Evolutionary conservation across 192 early-diverging fungal genomes (phyloP).

Genomic region (Backusella circina): DNA sequence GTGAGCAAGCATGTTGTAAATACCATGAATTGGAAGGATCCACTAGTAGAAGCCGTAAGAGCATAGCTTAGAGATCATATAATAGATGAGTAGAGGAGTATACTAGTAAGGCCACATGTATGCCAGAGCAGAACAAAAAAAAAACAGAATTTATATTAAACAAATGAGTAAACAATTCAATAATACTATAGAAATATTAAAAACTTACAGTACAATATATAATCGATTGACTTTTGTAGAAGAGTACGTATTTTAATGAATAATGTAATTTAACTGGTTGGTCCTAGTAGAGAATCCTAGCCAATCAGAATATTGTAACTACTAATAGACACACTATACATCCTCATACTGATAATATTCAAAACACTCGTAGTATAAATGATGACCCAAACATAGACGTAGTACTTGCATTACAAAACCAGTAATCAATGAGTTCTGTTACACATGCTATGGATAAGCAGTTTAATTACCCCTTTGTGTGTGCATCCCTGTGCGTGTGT

Average conservation of each 20-base stretch:
- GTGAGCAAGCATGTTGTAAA: too few species aligned
- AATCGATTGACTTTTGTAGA: neutral
- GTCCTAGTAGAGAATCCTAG: neutral
- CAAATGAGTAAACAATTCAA: too few species aligned
- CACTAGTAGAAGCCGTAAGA: too few species aligned
- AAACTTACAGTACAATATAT: too few species aligned
- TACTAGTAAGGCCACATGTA: too few species aligned
- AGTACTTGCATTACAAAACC: neutral
- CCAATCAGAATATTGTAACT: neutral
- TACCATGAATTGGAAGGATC: too few species aligned
- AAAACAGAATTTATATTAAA: too few species aligned
- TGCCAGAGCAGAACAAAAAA: too few species aligned
- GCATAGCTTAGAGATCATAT: too few species aligned
- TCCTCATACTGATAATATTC: neutral
- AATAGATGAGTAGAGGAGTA: too few species aligned
- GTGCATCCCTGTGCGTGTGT: neutral
- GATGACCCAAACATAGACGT: neutral
- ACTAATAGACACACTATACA: neutral
- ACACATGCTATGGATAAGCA: neutral
- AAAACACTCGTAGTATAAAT: neutral
- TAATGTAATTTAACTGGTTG: neutral
- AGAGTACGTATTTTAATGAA: neutral
- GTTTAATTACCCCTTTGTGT: neutral
- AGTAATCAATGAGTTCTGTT: neutral
- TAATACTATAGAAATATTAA: too few species aligned